Base-by-base conservation (phyloP, 2,329 filamentous ascomycete species). In the Arthroderma sp. region DNA sequence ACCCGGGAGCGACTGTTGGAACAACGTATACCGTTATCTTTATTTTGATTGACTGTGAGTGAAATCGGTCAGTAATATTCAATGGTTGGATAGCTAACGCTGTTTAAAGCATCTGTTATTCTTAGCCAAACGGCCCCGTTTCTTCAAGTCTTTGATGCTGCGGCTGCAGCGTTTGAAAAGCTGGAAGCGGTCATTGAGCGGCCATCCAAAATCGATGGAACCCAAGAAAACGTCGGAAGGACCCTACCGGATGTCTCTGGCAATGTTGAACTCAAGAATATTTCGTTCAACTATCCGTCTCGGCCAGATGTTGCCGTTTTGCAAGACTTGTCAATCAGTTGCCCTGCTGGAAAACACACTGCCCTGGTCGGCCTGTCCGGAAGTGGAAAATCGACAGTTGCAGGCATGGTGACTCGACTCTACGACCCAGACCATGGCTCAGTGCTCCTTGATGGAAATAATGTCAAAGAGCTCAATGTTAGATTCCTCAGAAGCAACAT, bases 341-440 rank as follows among this genome's bases (percentile, higher is more conserved):
- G 91, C 34, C 82, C 84, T 1, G 81, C 84, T 3, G 84, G 85
- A 28, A 88, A 89, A 66, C 85, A 81, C 27, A 89, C 86, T 0
- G 87, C 87, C 1, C 68, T 94, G 1, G 87, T 94, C 3, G 69
- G 68, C 6, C 64, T 67, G 10, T 66, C 70, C 11, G 69, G 66
- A 6, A 68, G 64, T 47, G 70, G 70, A 4, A 73, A 72, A 49
- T 70, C 68, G n/a, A 70, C 68, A 2, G 51, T 59, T 36, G 53
- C 54, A 6, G 54, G 48, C n/a, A 46, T 61, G 15, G 40, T 58
- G 10, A 50, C 50, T 33, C 48, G 58, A 27, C 93, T 94, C 60
- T 94, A 94, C 58, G 77, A 85, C 46, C 86, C 86, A 0, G 78
- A 88, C 31, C 72, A 72, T 31, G 86, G 86, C 11, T 64, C 72